phyloP scores from a whole-genome alignment of 1,139 yeast genomes.

The Geotrichum australiense region DNA sequence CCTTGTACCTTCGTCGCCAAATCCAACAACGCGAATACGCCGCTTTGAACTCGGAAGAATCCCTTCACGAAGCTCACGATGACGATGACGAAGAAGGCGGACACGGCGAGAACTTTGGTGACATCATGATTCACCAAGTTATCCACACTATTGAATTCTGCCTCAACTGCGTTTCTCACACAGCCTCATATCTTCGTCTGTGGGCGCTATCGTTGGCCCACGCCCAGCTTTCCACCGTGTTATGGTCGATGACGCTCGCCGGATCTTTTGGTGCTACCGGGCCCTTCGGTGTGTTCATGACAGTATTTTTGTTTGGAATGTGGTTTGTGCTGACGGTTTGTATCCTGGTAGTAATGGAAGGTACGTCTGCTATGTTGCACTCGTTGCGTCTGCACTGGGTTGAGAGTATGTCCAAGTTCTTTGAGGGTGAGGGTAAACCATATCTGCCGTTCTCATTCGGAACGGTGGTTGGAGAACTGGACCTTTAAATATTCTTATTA shows the following conservation, averaged over 20 bases:
- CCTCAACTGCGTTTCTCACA: conserved; percentile 93
- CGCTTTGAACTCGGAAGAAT: conserved; percentile 21
- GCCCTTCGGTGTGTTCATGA: conserved; percentile 56
- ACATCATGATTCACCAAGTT: conserved; percentile 92
- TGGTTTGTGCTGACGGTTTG: conserved; percentile 92
- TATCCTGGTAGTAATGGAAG: conserved; percentile 94
- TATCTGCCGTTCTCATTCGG: conserved; percentile 60
- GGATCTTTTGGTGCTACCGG: conserved; percentile 78
- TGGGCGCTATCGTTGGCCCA: conserved; percentile 99
- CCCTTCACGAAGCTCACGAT: conserved; percentile 25
- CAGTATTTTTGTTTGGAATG: conserved; percentile 79
- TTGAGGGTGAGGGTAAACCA: conserved; percentile 89
- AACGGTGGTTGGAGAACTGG: too few species aligned
- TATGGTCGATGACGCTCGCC: conserved; percentile 93
- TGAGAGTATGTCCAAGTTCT: conserved; percentile 97
- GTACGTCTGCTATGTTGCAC: conserved; percentile 98
- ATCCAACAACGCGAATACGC: conserved; percentile 14
- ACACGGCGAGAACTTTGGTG: conserved; percentile 73
- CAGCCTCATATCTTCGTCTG: conserved; percentile 90
- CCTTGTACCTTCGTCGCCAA: conserved; percentile 51
- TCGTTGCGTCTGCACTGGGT: conserved; percentile 97
- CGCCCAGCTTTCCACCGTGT: conserved; percentile 87
- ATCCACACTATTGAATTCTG: conserved; percentile 98
- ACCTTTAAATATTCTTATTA: too few species aligned
- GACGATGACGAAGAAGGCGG: conserved; percentile 28